phyloP scores from a whole-genome alignment of 306 rosid genomes.

The Quercus alba region DNA sequence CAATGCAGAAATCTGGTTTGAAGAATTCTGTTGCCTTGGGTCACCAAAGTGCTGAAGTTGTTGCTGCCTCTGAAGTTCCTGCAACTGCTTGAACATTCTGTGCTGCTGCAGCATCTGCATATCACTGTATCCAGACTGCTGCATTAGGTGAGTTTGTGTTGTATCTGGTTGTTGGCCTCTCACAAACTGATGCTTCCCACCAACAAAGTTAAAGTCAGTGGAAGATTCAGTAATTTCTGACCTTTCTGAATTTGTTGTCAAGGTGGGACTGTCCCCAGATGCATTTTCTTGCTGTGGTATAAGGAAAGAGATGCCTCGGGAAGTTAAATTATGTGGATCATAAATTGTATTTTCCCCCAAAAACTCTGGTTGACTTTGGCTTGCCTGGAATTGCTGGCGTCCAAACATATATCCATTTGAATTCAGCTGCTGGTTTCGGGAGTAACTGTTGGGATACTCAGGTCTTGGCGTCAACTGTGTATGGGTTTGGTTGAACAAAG shows the following conservation, averaged over 20 bases:
- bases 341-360: slow-evolving; percentile 35
- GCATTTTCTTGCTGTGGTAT: slow-evolving; percentile 50
- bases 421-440: slow-evolving; percentile 17
- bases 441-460: slow-evolving; percentile 20
- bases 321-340: slow-evolving; percentile 30
- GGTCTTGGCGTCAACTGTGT: slow-evolving; percentile 29
- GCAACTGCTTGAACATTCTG: slow-evolving; percentile 46
- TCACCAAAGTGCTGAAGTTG: slow-evolving; percentile 48
- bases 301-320: slow-evolving; percentile 25
- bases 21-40: slow-evolving; percentile 46
- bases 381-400: slow-evolving; percentile 26
- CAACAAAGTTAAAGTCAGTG: slow-evolving; percentile 42
- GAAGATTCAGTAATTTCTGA: slow-evolving; percentile 55
- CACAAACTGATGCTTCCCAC: slow-evolving; percentile 41
- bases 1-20: slow-evolving; percentile 38
- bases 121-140: slow-evolving; percentile 52
- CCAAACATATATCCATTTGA: slow-evolving; percentile 48
- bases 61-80: slow-evolving; percentile 58
- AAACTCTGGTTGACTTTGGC: slow-evolving; percentile 26
- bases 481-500: slow-evolving; percentile 26
- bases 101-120: slow-evolving; percentile 52
- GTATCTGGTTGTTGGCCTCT: slow-evolving; percentile 36
- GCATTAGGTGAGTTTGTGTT: slow-evolving; percentile 40
- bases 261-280: slow-evolving; percentile 55
- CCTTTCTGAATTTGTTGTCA: slow-evolving; percentile 60